Base-by-base conservation (phyloP, 176 grass and related monocot genomes). In the Rhynchospora breviuscula region DNA sequence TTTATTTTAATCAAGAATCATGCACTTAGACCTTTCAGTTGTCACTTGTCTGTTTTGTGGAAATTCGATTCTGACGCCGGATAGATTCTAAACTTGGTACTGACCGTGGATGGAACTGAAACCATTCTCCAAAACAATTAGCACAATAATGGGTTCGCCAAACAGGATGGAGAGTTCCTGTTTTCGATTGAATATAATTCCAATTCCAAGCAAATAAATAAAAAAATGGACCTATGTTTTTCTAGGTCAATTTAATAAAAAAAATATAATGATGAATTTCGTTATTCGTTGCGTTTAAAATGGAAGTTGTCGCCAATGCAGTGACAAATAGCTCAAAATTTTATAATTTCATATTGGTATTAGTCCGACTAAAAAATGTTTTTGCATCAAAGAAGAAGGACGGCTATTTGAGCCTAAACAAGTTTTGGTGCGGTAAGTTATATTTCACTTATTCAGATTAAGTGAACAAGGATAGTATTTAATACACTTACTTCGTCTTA, bases 161-260 rank as follows among this genome's bases (percentile, higher is more conserved):
- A 14, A 13, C 67, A 46, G 67, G 3, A 19, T 71, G 35, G 15
- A 19, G 1, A 4, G 8, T 26, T 45, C 22, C 21, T 53, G 71
- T 54, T 8, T 76, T 76, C 19, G 47, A 15, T 53, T 54, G 21
- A 76, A 76, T 2, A 19, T 47, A 71, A 76, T 53, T 7, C 3
- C 21, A 71, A 76, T 53, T 7, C 3, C 21, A 53, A 26, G 21
- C 71, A 23, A 15, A 10, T 25, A 52, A 76, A 26, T 25, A 52
- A 76, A 26, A 54, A 13, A 76, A 76, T 52, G 47, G 47, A 76
- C 71, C n/a, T 76, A 25, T 23, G 71, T 75, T 75, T 74, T 51
- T 67, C 35, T 10, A 8, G 45, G 10, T 52, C 46, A 75, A 25
- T 14, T 75, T 19, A 75, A 52, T 40, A 40, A 75, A 52, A 22